Percentiles rank a stretch among this genome's conserved stretches.
phyloP scores from a whole-genome alignment of 75 land plant genomes.

The Pinus albicaulis region DNA sequence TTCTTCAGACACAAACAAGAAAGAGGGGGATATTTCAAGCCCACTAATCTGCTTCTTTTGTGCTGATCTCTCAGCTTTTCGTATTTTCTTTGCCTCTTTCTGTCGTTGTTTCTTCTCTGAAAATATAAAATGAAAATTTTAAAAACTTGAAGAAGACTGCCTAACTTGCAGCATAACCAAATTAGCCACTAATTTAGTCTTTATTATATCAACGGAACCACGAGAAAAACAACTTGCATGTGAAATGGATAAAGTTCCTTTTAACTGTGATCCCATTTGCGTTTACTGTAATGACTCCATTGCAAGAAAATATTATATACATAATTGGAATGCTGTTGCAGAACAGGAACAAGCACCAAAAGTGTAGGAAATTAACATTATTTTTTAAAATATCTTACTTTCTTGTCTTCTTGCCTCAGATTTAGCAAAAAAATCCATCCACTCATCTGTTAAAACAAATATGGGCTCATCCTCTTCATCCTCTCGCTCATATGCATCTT shows the following conservation, averaged over 20 bases:
- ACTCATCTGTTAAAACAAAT: slow-evolving; percentile 33
- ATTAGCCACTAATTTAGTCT: neutral
- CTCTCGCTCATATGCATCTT: slow-evolving; percentile 13
- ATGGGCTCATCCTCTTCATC: slow-evolving; percentile 32
- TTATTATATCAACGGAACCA: neutral
- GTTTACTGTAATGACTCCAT: neutral
- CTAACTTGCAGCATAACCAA: neutral
- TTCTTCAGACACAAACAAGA: neutral
- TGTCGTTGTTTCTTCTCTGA: slow-evolving; percentile 6
- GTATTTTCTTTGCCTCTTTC: slow-evolving; percentile 9
- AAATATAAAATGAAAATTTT: neutral
- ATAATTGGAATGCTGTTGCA: neutral
- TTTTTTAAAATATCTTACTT: slow-evolving; percentile 8
- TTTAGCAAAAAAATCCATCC: slow-evolving; percentile 31
- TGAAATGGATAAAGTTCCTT: neutral
- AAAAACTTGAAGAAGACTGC: neutral
- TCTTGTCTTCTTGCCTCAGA: slow-evolving; percentile 29
- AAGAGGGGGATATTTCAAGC: neutral
- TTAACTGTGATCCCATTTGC: neutral
- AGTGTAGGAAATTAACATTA: too few relatives aligned
- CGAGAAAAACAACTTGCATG: too few relatives aligned
- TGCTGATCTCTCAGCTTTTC: slow-evolving; percentile 5
- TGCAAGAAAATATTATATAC: neutral
- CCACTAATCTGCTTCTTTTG: neutral
- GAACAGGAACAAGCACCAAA: neutral